Evolutionary conservation across 148 eudicot species (phyloP).

Genomic region (Rhododendron kiyosumense): DNA sequence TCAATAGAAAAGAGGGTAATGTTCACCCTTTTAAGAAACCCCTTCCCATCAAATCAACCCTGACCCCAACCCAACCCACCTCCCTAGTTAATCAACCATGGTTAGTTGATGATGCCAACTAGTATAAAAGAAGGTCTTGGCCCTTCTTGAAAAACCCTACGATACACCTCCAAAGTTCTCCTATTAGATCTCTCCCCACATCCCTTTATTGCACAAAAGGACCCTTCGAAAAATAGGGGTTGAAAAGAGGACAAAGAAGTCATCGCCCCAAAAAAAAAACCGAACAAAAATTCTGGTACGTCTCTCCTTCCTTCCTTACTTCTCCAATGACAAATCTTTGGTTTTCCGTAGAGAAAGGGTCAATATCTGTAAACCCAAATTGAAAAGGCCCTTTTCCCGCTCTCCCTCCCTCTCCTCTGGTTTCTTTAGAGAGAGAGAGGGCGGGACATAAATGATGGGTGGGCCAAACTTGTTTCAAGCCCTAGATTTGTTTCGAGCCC

Average conservation of each 20-base stretch:
- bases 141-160: slow-evolving; percentile 11
- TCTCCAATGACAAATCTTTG: background rate
- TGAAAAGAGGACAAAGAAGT: slow-evolving; percentile 15
- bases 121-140: background rate
- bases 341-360: background rate
- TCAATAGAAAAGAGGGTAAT: too few species aligned
- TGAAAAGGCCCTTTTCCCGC: background rate
- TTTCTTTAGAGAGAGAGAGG: slow-evolving; percentile 14
- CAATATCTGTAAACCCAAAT: background rate
- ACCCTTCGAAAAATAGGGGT: background rate
- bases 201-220: background rate
- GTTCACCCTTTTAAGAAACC: too few species aligned
- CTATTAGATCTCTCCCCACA: background rate
- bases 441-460: background rate
- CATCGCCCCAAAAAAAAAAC: background rate
- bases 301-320: slow-evolving; percentile 10
- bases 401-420: slow-evolving; percentile 5
- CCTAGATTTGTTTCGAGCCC: slow-evolving; percentile 6
- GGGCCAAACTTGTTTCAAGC: background rate
- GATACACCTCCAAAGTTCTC: background rate
- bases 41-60: background rate
- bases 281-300: slow-evolving; percentile 11
- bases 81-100: slow-evolving; percentile 1
- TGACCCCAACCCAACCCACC: background rate
- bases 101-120: slow-evolving; percentile 3